Base-by-base conservation (phyloP, 2,329 filamentous ascomycete genomes). In the Didymella segeticola region DNA sequence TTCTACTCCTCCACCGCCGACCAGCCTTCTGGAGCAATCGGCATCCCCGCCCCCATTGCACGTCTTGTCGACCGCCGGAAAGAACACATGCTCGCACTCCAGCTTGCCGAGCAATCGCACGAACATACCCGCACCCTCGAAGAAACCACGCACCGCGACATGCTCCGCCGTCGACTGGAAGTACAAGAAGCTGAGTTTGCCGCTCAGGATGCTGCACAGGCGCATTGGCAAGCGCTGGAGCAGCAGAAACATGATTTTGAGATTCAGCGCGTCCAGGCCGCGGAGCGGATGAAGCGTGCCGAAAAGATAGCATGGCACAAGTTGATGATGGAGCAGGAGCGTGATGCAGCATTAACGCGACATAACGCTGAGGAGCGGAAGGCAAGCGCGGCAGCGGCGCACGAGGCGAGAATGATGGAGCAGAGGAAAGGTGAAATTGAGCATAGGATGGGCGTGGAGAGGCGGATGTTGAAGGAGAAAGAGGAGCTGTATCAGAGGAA, bases 1-100 rank as follows among this genome's bases (percentile, higher is more conserved):
- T 73, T 66, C 57, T 72, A 73, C 58, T 71, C 70, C 36, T 66
- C 73, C 23, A 61, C 67, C 20, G 69, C 75, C 25, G 71, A 77
- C 14, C 70, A 73, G 41, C 69, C 74, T 2, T 62, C 75, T 5
- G 72, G 74, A 26, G 69, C 71, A 12, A 63, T 76, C 4, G 71
- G 69, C 30, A 59, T 74, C 37, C 71, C 71, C 4, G 12, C 57
- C 1, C 30, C 61, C n/a, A 63, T 73, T n/a, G 57, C 57, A 1
- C 58, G 59, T 15, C 64, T 74, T n/a, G 68, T 64, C 12, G 69
- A 70, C 36, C 63, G 61, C 14, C 65, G 71, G 48, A 72, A 68
- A 42, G 64, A 69, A 23, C 71, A 74, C 56, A 53, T 64, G 14
- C 64, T 72, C 19, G 53, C 61, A 0, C 58, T 74, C 17, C 57